phyloP scores from a whole-genome alignment of 345 rosid genomes.

The Psidium guajava region DNA sequence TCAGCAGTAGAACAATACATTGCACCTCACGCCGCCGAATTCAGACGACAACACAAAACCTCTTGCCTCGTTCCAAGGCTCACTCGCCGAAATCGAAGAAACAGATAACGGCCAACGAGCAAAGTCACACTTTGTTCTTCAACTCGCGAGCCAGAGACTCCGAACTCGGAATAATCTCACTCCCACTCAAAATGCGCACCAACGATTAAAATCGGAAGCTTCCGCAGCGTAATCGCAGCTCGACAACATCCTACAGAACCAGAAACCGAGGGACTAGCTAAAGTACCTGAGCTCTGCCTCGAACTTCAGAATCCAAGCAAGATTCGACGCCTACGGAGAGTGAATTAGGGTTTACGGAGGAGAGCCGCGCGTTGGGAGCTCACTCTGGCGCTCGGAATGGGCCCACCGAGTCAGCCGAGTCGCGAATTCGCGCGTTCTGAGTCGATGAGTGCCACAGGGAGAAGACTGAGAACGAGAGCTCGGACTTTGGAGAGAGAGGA shows the following conservation, averaged over 20 bases:
- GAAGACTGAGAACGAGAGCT: conserved; percentile 15
- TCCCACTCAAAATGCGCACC: background rate
- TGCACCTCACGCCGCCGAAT: background rate
- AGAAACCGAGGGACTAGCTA: background rate
- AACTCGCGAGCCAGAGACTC: background rate
- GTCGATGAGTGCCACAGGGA: conserved; percentile 5
- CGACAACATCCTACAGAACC: background rate
- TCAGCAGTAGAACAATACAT: background rate
- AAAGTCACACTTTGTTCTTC: background rate
- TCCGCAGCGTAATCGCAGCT: background rate
- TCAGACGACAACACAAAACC: background rate
- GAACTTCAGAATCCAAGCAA: background rate
- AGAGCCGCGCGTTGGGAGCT: conserved; percentile 14
- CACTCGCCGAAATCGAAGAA: background rate
- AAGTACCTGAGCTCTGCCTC: background rate
- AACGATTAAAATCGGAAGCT: background rate
- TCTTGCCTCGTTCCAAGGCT: background rate
- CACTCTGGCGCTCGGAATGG: conserved; percentile 1
- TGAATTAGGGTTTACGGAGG: conserved; percentile 29
- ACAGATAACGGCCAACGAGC: background rate
- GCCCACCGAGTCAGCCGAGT: conserved; percentile 14
- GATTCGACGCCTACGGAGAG: conserved; percentile 6
- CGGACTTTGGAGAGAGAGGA: conserved; percentile 2
- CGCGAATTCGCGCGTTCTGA: background rate
- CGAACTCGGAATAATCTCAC: background rate